Conservation (phyloP, 306 rosid species). For the Prunus mume region DNA sequence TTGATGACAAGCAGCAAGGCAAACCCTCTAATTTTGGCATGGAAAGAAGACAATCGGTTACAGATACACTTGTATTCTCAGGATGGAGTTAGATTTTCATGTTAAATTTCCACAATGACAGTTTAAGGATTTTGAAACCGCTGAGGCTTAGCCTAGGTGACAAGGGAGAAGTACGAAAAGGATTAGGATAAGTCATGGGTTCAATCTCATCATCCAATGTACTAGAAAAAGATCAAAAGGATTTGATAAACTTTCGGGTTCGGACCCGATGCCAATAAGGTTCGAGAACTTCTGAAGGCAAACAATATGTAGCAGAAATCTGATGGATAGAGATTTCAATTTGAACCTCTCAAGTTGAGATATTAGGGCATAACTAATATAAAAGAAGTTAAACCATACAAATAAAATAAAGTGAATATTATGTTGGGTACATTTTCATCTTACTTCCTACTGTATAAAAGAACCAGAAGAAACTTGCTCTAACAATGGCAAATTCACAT, state of each 20-base stretch:
- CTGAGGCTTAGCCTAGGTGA: no score
- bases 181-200: not conserved
- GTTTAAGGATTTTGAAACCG: not conserved
- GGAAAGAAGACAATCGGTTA: not conserved
- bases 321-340: not conserved
- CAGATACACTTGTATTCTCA: not conserved
- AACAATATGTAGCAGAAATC: not conserved
- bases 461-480: constrained; percentile 6
- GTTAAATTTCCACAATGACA: not conserved
- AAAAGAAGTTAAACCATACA: constrained; percentile 1
- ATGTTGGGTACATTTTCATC: constrained; percentile 9
- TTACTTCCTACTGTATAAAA: constrained; percentile 29
- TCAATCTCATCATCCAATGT: not conserved
- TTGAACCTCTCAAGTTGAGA: constrained; percentile 9
- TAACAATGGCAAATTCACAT: constrained; percentile 24
- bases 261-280: not conserved
- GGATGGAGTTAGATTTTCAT: not conserved
- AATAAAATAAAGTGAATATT: constrained; percentile 9
- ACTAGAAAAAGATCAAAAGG: no score
- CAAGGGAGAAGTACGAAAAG: not conserved
- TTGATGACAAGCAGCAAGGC: not conserved
- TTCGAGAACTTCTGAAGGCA: not conserved
- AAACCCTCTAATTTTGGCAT: not conserved
- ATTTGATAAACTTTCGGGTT: not conserved
- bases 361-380: constrained; percentile 12